Evolutionary conservation across 2,329 filamentous ascomycete genomes (phyloP), one percentile per base, ranked within the genome.

Genomic region (Claviceps africana): DNA sequence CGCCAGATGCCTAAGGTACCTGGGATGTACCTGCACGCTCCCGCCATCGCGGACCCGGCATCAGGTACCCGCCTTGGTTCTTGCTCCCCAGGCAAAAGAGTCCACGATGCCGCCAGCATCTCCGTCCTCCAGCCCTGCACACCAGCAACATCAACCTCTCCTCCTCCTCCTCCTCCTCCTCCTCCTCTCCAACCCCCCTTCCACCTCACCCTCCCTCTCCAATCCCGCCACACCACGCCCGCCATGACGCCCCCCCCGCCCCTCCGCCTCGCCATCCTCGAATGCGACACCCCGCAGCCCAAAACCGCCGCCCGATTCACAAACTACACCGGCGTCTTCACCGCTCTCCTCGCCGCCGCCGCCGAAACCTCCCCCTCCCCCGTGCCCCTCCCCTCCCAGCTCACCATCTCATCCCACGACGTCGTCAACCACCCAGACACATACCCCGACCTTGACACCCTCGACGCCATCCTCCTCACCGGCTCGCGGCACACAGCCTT

Each of bases 401-500:
- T 88, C 17, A 67, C 79, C 47, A 72, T 94, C 52, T 76, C 78
- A 5, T 76, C 72, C 35, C 88, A 81, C 72, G 79, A 95, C 64
- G 76, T 95, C 11, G 84, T 94, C 48, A 70, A 75, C 55, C 72
- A 80, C 56, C 70, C 76, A 33, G 67, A 80, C 56, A 65, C 73
- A 21, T 95, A 95, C 67, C 90, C 91, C 0, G 67, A 77, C 2
- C 71, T 93, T 39, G 79, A 85, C 35, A 72, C 82, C 43, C 70
- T 96, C 55, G 91, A 97, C 72, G 90, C 85, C 52, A 72, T 97
- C 33, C 73, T 96, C 42, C 77, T 96, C 55, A 87, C 85, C 0
- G 91, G 91, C 4, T 77, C 75, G 74, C 85, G 80, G 79, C 65
- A 70, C 56, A 72, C 69, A 19, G 67, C 72, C 1, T 73, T 68